Percentiles rank a stretch among this genome's conserved stretches.
These are phyloP conservation scores for Pseudogymnoascus sp. DNA, from an alignment of 2,329 filamentous ascomycete genomes.

Conservation along the genomic window DNA sequence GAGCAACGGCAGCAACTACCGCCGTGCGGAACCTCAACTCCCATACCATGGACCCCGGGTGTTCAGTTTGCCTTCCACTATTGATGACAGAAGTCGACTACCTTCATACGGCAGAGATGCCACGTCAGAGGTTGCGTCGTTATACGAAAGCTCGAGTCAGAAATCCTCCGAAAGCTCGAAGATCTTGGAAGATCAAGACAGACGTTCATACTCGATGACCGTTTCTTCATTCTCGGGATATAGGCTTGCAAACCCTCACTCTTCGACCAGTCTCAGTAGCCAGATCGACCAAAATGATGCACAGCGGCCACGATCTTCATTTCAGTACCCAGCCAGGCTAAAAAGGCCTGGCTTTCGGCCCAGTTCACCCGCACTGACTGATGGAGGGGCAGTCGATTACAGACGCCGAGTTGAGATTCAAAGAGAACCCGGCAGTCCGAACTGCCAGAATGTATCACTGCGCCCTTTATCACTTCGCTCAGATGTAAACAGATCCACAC, in stretches of 20 bases:
- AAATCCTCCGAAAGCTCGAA: slow-evolving; percentile 38
- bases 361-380: slow-evolving; percentile 28
- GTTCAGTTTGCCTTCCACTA: slow-evolving; percentile 27
- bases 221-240: slow-evolving; percentile 39
- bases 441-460: background rate
- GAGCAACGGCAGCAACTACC: slow-evolving; percentile 14
- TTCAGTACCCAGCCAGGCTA: slow-evolving; percentile 50
- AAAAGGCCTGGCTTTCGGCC: slow-evolving; percentile 42
- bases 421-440: slow-evolving; percentile 11
- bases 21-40: background rate
- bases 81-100: slow-evolving; percentile 39
- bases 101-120: slow-evolving; percentile 41
- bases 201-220: slow-evolving; percentile 49
- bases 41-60: slow-evolving; percentile 8
- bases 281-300: slow-evolving; percentile 36
- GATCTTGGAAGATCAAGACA: slow-evolving; percentile 37
- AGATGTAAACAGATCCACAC: slow-evolving; percentile 26
- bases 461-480: slow-evolving; percentile 20
- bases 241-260: slow-evolving; percentile 40
- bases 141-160: slow-evolving; percentile 47
- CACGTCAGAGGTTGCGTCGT: slow-evolving; percentile 48
- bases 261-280: slow-evolving; percentile 42
- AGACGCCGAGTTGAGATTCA: slow-evolving; percentile 29
- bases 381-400: slow-evolving; percentile 28
- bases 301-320: slow-evolving; percentile 51